Conservation (phyloP, 306 rosid genomes). For the Acmispon strigosus region DNA sequence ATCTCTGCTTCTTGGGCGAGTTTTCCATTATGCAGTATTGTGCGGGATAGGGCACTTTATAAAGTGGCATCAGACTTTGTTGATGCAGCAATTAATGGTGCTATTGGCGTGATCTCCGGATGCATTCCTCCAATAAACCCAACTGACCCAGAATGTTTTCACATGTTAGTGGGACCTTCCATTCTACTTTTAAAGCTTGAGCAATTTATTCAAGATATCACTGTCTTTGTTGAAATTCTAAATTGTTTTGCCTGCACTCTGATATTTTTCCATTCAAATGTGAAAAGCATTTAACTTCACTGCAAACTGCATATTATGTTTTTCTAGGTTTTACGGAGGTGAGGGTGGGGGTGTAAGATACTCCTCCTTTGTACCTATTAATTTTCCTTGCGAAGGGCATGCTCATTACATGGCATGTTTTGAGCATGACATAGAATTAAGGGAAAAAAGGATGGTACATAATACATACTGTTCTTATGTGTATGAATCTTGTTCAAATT, state of each 20-base stretch:
- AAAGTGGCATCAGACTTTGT: conserved; percentile 86
- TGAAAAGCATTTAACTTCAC: not conserved
- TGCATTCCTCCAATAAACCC: conserved; percentile 90
- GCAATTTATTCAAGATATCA: not conserved
- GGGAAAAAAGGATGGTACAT: not conserved
- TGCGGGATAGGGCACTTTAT: conserved; percentile 85
- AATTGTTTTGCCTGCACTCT: not conserved
- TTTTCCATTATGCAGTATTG: conserved; percentile 43
- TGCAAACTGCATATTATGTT: not conserved
- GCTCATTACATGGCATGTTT: not conserved
- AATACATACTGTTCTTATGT: not conserved
- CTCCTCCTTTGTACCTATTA: not conserved
- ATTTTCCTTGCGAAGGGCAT: not conserved
- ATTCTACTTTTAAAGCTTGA: not conserved
- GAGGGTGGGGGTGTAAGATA: not conserved
- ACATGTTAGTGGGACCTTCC: conserved; percentile 60
- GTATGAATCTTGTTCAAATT: not conserved
- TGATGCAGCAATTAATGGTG: conserved; percentile 83
- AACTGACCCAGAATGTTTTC: conserved; percentile 86
- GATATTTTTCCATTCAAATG: not conserved
- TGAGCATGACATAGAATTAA: not conserved
- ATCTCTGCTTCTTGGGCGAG: not conserved
- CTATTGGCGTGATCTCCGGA: conserved; percentile 72
- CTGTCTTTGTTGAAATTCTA: not conserved
- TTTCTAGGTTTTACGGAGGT: not conserved